phyloP scores from a whole-genome alignment of 148 eudicot species.

The Tetragonia tetragonoides region DNA sequence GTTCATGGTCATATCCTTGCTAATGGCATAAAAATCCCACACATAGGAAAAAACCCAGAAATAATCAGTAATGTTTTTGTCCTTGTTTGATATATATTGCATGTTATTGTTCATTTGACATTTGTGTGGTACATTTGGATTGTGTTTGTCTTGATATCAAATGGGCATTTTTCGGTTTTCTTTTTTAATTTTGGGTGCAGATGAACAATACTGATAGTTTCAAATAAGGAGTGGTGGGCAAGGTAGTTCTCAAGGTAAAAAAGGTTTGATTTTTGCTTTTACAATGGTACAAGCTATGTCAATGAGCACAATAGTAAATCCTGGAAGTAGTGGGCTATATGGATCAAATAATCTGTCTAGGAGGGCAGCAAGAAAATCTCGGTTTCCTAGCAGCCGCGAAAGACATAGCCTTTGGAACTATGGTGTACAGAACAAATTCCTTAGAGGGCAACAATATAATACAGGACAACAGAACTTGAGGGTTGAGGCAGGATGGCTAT shows the following conservation, averaged over 20 bases:
- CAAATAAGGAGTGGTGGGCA: not conserved
- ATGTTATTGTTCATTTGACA: not conserved
- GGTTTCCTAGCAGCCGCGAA: conserved; percentile 33
- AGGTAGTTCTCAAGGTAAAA: conserved; percentile 7
- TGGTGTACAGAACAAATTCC: conserved; percentile 33
- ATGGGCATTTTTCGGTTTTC: not conserved
- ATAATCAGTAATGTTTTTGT: too few relatives aligned
- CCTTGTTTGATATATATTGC: not conserved
- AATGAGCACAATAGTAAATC: conserved; percentile 45
- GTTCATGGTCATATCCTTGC: too few relatives aligned
- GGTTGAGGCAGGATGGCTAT: conserved; percentile 79
- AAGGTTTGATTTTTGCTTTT: not conserved
- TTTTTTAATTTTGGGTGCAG: not conserved
- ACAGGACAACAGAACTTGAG: conserved; percentile 35
- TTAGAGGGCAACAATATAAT: conserved; percentile 30
- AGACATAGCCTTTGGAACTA: conserved; percentile 33
- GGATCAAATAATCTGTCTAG: conserved; percentile 39
- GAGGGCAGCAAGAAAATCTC: conserved; percentile 35
- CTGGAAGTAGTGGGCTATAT: conserved; percentile 49
- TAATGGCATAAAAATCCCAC: too few relatives aligned
- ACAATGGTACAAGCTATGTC: conserved; percentile 49
- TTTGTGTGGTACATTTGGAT: not conserved
- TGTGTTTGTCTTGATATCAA: not conserved
- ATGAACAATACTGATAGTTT: not conserved
- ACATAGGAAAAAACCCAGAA: too few relatives aligned